phyloP scores from a whole-genome alignment of 305 asterid species.

The Euphrasia arctica region DNA sequence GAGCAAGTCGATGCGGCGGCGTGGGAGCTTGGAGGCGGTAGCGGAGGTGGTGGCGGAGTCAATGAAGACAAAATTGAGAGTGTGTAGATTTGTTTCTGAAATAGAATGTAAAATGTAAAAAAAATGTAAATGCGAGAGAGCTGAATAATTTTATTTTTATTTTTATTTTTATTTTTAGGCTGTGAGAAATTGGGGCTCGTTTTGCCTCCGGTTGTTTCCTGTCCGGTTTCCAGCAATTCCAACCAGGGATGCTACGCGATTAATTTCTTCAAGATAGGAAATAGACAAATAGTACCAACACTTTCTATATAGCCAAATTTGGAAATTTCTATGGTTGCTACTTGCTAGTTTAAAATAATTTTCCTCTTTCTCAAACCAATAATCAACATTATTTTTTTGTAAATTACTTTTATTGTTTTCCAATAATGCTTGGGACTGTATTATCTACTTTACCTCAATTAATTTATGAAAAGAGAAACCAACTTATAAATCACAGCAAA shows the following conservation, averaged over 20 bases:
- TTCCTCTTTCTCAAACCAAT: no score
- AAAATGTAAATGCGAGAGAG: neutral
- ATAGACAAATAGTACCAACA: neutral
- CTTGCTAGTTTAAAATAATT: no score
- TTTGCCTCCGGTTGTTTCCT: conserved; percentile 21
- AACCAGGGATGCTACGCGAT: neutral
- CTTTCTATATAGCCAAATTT: neutral
- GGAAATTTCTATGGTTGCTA: neutral
- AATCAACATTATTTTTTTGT: no score
- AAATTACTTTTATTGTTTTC: no score
- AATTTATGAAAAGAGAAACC: no score
- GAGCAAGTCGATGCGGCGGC: conserved; percentile 30
- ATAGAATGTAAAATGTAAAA: conserved; percentile 17
- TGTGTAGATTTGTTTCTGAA: conserved; percentile 32
- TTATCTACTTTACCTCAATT: no score
- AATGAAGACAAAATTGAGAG: conserved; percentile 30
- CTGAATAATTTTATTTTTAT: neutral
- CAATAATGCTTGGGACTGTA: no score
- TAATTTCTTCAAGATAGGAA: neutral
- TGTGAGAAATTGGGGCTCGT: conserved; percentile 31
- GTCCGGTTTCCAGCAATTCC: conserved; percentile 27
- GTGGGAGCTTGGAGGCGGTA: conserved; percentile 36
- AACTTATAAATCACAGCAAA: no score
- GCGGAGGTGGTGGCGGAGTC: conserved; percentile 37
- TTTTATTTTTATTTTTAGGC: neutral